A percentile compares a stretch with the other conserved stretches of the same genome.
phyloP scores from a whole-genome alignment of 371 early-diverging fungal genomes.

The Thermomucor indicae-seudaticae region DNA sequence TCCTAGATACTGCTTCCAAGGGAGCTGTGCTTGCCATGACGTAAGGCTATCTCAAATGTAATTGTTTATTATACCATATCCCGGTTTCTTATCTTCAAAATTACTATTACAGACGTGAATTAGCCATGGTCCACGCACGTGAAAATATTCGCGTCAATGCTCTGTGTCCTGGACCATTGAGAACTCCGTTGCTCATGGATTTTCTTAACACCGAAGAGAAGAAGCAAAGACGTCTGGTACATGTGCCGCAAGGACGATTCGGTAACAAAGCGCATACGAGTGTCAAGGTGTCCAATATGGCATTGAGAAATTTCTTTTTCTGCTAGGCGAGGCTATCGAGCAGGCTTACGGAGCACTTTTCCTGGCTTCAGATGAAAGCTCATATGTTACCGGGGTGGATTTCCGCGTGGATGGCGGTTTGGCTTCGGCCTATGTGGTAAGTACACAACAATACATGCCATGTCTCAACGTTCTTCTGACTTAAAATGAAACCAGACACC shows the following conservation, averaged over 20 bases:
- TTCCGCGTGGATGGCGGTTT: constrained; percentile 86
- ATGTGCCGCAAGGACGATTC: constrained; percentile 86
- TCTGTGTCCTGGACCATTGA: constrained; percentile 86
- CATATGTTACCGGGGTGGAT: constrained; percentile 83
- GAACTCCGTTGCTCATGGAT: constrained; percentile 82
- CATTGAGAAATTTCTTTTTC: not conserved
- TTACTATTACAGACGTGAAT: constrained; percentile 56
- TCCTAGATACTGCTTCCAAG: constrained; percentile 80
- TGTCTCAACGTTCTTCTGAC: not conserved
- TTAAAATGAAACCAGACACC: too few species aligned
- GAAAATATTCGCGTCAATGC: constrained; percentile 88
- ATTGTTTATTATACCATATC: constrained; percentile 3
- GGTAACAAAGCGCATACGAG: constrained; percentile 39
- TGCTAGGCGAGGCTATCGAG: constrained; percentile 78
- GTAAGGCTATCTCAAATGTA: too few species aligned
- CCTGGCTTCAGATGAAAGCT: constrained; percentile 79
- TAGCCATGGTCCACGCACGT: constrained; percentile 84
- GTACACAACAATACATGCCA: constrained; percentile 2
- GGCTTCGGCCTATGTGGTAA: constrained; percentile 71
- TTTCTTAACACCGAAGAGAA: constrained; percentile 85
- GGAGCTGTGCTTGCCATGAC: constrained; percentile 89
- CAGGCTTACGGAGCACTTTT: constrained; percentile 83
- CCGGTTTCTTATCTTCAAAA: not conserved
- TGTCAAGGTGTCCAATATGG: not conserved
- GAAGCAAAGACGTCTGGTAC: constrained; percentile 77